Evolutionary conservation across 192 early-diverging fungal species (phyloP).

Genomic region (Coemansia sp.): DNA sequence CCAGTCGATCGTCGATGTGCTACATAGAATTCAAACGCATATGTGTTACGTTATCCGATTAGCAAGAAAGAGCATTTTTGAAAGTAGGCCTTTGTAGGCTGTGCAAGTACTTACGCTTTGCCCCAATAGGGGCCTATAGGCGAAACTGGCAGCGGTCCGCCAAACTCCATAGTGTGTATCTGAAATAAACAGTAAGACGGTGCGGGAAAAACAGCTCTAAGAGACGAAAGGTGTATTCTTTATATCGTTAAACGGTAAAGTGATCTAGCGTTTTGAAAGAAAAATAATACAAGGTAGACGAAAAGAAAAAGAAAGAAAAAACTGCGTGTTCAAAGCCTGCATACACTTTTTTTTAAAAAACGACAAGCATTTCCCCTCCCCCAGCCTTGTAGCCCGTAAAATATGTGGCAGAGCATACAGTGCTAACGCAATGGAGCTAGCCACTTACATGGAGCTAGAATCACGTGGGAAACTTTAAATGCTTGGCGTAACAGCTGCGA

Average conservation of each 20-base stretch:
- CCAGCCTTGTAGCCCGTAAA: no score
- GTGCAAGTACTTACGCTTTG: conserved; percentile 58
- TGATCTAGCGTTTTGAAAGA: neutral
- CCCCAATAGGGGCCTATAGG: conserved; percentile 36
- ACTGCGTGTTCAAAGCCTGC: neutral
- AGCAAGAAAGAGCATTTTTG: neutral
- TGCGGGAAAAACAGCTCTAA: neutral
- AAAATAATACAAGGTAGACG: no score
- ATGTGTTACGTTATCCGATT: no score
- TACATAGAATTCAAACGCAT: conserved; percentile 19
- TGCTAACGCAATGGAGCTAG: no score
- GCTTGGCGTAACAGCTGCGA: neutral
- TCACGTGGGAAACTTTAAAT: neutral
- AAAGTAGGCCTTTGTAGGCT: no score
- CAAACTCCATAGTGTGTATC: conserved; percentile 12
- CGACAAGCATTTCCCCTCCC: no score
- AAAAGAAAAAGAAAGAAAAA: conserved; percentile 1
- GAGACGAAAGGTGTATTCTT: neutral
- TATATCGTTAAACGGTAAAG: neutral
- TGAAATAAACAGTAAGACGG: neutral
- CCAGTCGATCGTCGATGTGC: conserved; percentile 54
- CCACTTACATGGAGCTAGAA: no score
- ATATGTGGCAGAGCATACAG: no score
- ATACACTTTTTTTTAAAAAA: neutral
- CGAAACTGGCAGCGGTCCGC: conserved; percentile 9